Conservation (phyloP, 2,329 filamentous ascomycete genomes). For the Aspergillus sojae region DNA sequence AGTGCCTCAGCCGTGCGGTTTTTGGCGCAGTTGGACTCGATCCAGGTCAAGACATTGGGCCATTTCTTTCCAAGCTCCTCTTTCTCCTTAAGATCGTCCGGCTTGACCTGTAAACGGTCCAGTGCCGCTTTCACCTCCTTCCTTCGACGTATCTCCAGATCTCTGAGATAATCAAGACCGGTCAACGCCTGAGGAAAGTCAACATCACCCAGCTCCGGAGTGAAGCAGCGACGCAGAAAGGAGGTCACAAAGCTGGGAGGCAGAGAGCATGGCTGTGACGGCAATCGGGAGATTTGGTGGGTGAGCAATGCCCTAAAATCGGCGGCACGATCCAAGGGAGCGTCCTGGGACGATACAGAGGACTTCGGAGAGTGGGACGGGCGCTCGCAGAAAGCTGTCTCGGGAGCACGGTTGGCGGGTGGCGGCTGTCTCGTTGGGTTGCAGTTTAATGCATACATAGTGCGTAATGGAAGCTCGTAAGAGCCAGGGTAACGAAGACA, state of each 20-base stretch:
- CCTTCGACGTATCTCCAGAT: constrained; percentile 62
- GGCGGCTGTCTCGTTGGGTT: constrained; percentile 49
- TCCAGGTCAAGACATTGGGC: constrained; percentile 60
- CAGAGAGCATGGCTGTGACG: constrained; percentile 62
- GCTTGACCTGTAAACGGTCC: constrained; percentile 55
- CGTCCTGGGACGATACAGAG: constrained; percentile 24
- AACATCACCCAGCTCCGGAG: constrained; percentile 57
- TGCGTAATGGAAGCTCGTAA: constrained; percentile 68
- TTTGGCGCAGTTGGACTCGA: constrained; percentile 54
- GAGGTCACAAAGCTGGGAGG: constrained; percentile 65
- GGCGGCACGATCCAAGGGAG: constrained; percentile 39
- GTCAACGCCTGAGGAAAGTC: constrained; percentile 69
- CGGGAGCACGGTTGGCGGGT: constrained; percentile 27
- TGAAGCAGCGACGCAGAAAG: constrained; percentile 64
- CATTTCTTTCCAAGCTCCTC: constrained; percentile 54
- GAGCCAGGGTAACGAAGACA: constrained; percentile 62
- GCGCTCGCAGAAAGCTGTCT: constrained; percentile 43
- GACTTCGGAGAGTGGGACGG: constrained; percentile 32
- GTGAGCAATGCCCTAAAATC: constrained; percentile 47
- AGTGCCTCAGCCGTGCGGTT: constrained; percentile 56
- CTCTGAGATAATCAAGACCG: constrained; percentile 67
- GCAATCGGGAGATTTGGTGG: constrained; percentile 59
- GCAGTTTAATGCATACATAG: constrained; percentile 69
- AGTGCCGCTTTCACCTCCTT: constrained; percentile 61
- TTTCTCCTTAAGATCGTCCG: constrained; percentile 51